Conservation (phyloP, 2,329 filamentous ascomycete genomes). For the Diaporthe sp. region DNA sequence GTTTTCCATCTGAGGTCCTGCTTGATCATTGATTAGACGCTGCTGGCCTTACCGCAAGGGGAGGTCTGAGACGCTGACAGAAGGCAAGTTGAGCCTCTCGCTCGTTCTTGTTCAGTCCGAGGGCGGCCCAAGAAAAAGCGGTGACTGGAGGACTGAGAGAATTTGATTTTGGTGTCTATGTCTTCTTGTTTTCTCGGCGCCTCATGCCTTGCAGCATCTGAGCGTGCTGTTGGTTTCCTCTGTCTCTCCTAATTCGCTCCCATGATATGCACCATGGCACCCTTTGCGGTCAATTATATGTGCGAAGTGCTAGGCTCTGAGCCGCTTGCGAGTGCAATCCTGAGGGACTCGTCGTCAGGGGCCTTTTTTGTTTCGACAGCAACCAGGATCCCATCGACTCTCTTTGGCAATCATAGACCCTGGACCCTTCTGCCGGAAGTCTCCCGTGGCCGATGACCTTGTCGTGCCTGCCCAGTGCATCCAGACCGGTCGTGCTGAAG, state of each 20-base stretch:
- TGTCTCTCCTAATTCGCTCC: neutral
- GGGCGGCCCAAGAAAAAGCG: conserved; percentile 17
- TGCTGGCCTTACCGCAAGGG: neutral
- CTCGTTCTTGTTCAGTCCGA: neutral
- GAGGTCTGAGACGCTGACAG: conserved; percentile 26
- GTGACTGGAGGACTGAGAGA: neutral
- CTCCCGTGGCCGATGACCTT: conserved; percentile 30
- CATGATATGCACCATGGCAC: neutral
- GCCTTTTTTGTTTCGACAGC: conserved; percentile 21
- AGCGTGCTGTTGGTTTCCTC: neutral
- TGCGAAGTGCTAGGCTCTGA: conserved; percentile 7
- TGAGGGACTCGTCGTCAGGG: conserved; percentile 27
- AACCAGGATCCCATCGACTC: conserved; percentile 29
- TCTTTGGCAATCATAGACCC: conserved; percentile 9
- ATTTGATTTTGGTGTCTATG: neutral
- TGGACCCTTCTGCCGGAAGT: conserved; percentile 29
- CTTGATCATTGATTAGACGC: conserved; percentile 13
- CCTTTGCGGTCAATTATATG: neutral
- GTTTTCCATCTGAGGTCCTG: conserved; percentile 6
- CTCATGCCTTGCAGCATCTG: neutral
- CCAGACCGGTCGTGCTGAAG: conserved; percentile 32
- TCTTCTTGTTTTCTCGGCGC: neutral
- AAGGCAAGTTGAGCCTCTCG: conserved; percentile 23
- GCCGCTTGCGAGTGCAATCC: neutral
- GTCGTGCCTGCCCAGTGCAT: conserved; percentile 28